Evolutionary conservation across 1,139 yeast genomes (phyloP), one percentile per base, ranked within the genome.

Genomic region (Lodderomyces oxycetoniae): DNA sequence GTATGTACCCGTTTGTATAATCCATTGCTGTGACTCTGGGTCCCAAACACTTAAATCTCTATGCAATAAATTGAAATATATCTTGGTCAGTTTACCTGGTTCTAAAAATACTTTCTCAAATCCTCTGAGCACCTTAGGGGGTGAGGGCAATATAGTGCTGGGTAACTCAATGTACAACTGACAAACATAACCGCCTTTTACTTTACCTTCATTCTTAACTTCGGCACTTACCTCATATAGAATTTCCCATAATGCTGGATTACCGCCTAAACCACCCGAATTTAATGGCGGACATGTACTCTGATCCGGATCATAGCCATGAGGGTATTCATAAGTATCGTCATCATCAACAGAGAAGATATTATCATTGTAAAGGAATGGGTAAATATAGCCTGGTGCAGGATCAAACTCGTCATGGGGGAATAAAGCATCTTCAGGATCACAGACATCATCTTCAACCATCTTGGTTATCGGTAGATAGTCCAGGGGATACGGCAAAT

Each of bases 1-100:
- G 54, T 77, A 79, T 11, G 67, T 62, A 3, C 85, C 85, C 4
- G 73, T 68, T 44, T 71, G 77, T 26, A 78, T 67, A 17, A 74
- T 59, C 85, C 86, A 79, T 38, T 75, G 73, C 50, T 77, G 82
- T 11, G 68, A 63, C 21, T 50, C 63, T 1, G 71, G 59, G 49
- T 77, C 82, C 84, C 84, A 79, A 20, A 70, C 59, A 40, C 79
- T 66, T 45, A 79, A 55, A 50, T 79, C 85, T 39, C 80, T 63
- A 45, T 74, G 69, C 39, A 65, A 53, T 17, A 79, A 57, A 32
- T 67, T 65, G 47, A 78, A 78, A 19, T 48, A 50, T 9, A 74
- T 60, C 14, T 50, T 50, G 3, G 57, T 56, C 1, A 63, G 43
- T 30, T 59, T 59, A 1, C 74, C 77, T 9, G 73, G 61, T n/a